Conservation (phyloP, 1,284 basidiomycete species). For the Marasmius oreades region DNA sequence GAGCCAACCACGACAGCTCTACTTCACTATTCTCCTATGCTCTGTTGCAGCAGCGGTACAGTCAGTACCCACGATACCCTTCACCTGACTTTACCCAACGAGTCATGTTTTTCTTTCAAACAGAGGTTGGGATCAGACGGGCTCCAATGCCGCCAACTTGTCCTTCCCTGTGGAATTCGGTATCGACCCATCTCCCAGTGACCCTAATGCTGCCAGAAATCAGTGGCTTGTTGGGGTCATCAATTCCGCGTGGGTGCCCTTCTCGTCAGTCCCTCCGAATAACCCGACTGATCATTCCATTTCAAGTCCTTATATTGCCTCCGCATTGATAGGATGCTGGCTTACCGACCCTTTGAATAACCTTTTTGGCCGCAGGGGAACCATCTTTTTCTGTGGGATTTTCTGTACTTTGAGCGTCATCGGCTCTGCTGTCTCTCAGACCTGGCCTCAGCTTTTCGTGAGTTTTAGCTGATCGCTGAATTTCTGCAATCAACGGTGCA, state of each 20-base stretch:
- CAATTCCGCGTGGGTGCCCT: slow-evolving; percentile 36
- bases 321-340: slow-evolving; percentile 42
- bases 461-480: slow-evolving; percentile 14
- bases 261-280: neutral
- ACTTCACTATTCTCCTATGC: slow-evolving; percentile 53
- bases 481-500: neutral
- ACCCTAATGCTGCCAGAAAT: slow-evolving; percentile 30
- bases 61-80: slow-evolving; percentile 28
- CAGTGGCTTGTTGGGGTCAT: slow-evolving; percentile 47
- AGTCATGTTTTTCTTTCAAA: neutral
- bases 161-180: slow-evolving; percentile 60
- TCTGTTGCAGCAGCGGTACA: slow-evolving; percentile 61
- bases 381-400: slow-evolving; percentile 63
- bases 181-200: slow-evolving; percentile 22
- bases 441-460: slow-evolving; percentile 49
- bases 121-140: slow-evolving; percentile 62
- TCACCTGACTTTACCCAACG: neutral
- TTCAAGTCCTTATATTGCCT: slow-evolving; percentile 39
- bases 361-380: slow-evolving; percentile 61
- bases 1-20: slow-evolving; percentile 50
- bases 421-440: slow-evolving; percentile 51
- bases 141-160: slow-evolving; percentile 62
- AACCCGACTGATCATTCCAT: neutral
- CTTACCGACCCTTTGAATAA: slow-evolving; percentile 46
- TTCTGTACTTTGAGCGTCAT: slow-evolving; percentile 60